phyloP scores from a whole-genome alignment of 192 early-diverging fungal genomes.

The Irineochytrium annulatum region DNA sequence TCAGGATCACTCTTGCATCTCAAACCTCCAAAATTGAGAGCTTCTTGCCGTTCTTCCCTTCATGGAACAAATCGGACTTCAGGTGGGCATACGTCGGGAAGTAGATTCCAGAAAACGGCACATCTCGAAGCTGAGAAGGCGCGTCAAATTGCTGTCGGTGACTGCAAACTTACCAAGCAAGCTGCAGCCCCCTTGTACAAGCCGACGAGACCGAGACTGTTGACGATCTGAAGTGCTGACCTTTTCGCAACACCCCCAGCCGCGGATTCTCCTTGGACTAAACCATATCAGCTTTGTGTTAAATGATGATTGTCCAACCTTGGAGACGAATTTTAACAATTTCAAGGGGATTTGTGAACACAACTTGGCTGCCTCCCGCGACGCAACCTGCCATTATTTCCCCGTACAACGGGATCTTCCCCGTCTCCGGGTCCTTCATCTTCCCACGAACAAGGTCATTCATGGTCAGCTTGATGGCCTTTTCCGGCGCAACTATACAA shows the following conservation, averaged over 20 bases:
- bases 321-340: constrained; percentile 99
- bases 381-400: constrained; percentile 84
- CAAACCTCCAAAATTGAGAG: constrained; percentile 42
- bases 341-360: constrained; percentile 97
- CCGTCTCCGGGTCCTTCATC: constrained; percentile 63
- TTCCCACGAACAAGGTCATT: constrained; percentile 84
- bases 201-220: constrained; percentile 83
- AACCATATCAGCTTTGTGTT: neutral
- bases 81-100: constrained; percentile 97
- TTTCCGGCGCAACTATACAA: constrained; percentile 88
- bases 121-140: constrained; percentile 67
- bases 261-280: constrained; percentile 53
- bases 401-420: constrained; percentile 67
- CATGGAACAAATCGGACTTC: constrained; percentile 88
- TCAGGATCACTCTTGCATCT: neutral
- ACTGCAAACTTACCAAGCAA: constrained; percentile 50
- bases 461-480: constrained; percentile 96
- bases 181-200: constrained; percentile 93
- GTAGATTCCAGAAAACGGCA: constrained; percentile 97
- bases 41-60: constrained; percentile 70
- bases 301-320: constrained; percentile 23
- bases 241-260: constrained; percentile 47
- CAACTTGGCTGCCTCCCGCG: constrained; percentile 67
- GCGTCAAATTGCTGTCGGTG: neutral
- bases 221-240: constrained; percentile 82